Evolutionary conservation across 495 filamentous ascomycete genomes (phyloP).

Genomic region (Lophiotrema nucula): DNA sequence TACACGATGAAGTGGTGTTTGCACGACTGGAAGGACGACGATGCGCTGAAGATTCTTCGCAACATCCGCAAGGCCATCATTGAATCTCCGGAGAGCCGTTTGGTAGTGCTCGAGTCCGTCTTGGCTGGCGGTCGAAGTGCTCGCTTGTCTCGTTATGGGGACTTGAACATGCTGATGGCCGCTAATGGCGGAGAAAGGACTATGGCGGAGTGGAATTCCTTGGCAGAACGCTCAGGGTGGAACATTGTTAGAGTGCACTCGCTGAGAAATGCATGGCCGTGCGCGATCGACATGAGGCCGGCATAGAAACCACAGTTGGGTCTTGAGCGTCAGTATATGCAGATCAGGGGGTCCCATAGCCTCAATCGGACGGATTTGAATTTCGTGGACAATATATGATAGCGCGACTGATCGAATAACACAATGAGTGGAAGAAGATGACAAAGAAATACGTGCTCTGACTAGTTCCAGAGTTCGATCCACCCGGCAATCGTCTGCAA

Average conservation of each 20-base stretch:
- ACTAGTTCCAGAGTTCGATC: no score
- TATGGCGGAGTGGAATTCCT: slow-evolving; percentile 2
- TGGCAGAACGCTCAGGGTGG: slow-evolving; percentile 11
- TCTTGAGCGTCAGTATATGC: slow-evolving; percentile 14
- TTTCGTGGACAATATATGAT: slow-evolving; percentile 7
- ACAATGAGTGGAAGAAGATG: no score
- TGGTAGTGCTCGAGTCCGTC: slow-evolving; percentile 36
- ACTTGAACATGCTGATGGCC: slow-evolving; percentile 24
- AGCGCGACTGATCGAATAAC: no score
- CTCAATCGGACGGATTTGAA: slow-evolving; percentile 15
- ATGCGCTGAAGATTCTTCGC: slow-evolving; percentile 20
- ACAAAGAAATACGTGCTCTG: no score
- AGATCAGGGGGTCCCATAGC: not conserved
- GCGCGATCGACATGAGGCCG: slow-evolving; percentile 19
- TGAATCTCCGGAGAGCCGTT: slow-evolving; percentile 7
- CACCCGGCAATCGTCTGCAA: no score
- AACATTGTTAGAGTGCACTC: not conserved
- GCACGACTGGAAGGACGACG: slow-evolving; percentile 38
- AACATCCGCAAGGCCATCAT: slow-evolving; percentile 23
- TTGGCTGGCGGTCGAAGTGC: slow-evolving; percentile 24
- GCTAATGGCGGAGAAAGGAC: slow-evolving; percentile 11
- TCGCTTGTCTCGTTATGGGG: slow-evolving; percentile 15
- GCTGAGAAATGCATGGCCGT: slow-evolving; percentile 22
- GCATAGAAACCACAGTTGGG: not conserved
- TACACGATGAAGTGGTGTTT: slow-evolving; percentile 41